These are phyloP conservation scores for Friedmanniomyces simplex DNA, from an alignment of 495 filamentous ascomycete species.

Conservation along the genomic window DNA sequence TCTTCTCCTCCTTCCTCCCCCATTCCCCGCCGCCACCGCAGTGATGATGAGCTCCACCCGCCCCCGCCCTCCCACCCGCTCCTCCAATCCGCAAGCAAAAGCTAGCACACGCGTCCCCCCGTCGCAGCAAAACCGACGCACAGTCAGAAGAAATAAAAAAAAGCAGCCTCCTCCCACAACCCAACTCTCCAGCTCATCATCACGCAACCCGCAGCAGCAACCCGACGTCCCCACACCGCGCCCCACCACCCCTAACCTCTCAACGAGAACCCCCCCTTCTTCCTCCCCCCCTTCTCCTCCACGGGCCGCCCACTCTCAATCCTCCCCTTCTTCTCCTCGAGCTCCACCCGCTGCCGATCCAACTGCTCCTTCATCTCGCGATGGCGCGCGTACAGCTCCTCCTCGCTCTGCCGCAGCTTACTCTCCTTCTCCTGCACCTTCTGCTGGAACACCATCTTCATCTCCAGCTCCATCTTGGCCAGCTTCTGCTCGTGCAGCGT, in stretches of 20 bases:
- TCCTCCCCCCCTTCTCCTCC: constrained; percentile 88
- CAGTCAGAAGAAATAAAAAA: no score
- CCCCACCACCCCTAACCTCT: constrained; percentile 14
- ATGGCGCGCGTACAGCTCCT: constrained; percentile 94
- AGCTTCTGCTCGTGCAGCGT: constrained; percentile 97
- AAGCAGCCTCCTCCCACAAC: neutral
- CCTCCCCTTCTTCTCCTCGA: constrained; percentile 93
- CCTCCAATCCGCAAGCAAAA: no score
- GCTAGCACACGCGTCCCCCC: no score
- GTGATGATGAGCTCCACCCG: no score
- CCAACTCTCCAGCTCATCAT: no score
- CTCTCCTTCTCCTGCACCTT: constrained; percentile 99
- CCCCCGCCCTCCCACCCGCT: no score
- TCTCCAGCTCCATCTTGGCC: constrained; percentile 98
- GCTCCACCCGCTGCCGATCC: constrained; percentile 81
- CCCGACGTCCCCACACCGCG: neutral
- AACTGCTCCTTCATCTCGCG: constrained; percentile 99
- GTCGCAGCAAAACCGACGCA: no score
- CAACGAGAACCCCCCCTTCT: constrained; percentile 94
- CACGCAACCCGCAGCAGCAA: no score
- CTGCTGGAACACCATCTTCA: constrained; percentile 99
- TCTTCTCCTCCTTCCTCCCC: no score
- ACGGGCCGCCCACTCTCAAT: constrained; percentile 88
- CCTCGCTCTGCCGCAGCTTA: constrained; percentile 98
- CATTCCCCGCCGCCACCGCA: no score